Evolutionary conservation across 805 yeast genomes (phyloP).

Genomic region (Candida broadrunensis): DNA sequence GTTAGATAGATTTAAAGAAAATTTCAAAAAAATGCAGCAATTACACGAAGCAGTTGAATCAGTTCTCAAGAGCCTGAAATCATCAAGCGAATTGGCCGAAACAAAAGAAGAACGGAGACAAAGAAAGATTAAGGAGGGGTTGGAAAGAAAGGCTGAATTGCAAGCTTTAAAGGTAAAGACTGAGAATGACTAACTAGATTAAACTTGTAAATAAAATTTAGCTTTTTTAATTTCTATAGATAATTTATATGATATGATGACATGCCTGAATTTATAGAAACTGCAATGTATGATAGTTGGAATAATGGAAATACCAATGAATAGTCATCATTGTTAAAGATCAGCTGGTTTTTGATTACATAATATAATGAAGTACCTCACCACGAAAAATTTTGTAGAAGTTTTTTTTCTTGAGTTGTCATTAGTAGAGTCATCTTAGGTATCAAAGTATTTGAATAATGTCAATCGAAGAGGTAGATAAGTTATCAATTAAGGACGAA

Average conservation of each 20-base stretch:
- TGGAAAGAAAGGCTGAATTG: constrained; percentile 30
- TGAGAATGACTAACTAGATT: constrained; percentile 1
- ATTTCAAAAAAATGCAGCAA: constrained; percentile 52
- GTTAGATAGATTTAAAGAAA: constrained; percentile 63
- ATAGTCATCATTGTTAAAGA: too few relatives aligned
- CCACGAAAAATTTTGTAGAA: too few relatives aligned
- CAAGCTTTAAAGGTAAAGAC: constrained; percentile 1
- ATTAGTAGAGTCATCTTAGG: too few relatives aligned
- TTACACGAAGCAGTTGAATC: constrained; percentile 41
- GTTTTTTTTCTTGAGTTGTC: too few relatives aligned
- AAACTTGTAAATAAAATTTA: neutral
- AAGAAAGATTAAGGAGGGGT: constrained; percentile 53
- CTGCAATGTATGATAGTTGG: too few relatives aligned
- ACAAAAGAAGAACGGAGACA: constrained; percentile 57
- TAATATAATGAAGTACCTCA: too few relatives aligned
- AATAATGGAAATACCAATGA: too few relatives aligned
- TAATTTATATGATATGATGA: too few relatives aligned
- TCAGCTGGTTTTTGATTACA: too few relatives aligned
- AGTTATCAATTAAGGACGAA: constrained; percentile 16
- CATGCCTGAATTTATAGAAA: too few relatives aligned
- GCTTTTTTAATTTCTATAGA: too few relatives aligned
- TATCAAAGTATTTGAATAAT: too few relatives aligned
- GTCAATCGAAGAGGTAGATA: constrained; percentile 24
- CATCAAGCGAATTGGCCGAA: constrained; percentile 24
- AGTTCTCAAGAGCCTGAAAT: neutral